Percentiles rank a stretch among this genome's conserved stretches.
phyloP scores from a whole-genome alignment of 1,284 basidiomycete species.

The Boletus semigastroideus region DNA sequence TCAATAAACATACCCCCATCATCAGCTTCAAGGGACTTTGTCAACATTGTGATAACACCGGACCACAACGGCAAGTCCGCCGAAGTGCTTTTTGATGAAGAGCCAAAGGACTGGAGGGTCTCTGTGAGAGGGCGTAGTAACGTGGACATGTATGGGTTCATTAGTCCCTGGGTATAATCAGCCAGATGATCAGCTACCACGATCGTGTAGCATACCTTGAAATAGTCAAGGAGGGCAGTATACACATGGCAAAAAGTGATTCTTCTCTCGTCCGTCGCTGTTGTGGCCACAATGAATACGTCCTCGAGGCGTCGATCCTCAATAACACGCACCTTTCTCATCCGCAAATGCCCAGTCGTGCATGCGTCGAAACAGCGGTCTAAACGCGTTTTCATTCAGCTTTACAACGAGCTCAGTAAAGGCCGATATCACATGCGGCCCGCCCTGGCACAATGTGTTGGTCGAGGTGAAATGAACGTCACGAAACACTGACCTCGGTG shows the following conservation, averaged over 20 bases:
- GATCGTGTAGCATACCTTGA: conserved; percentile 60
- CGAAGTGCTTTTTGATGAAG: conserved; percentile 2
- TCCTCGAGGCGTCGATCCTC: neutral
- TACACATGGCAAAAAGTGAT: conserved; percentile 76
- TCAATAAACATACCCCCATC: conserved; percentile 64
- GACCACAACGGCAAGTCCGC: conserved; percentile 58
- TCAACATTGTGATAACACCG: conserved; percentile 61
- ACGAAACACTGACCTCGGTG: conserved; percentile 34
- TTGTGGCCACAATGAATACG: neutral
- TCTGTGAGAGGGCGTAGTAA: conserved; percentile 71
- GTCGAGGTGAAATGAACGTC: no score
- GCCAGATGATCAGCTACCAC: neutral
- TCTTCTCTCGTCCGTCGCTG: conserved; percentile 47
- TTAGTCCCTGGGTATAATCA: conserved; percentile 57
- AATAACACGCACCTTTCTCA: conserved; percentile 44
- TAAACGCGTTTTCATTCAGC: conserved; percentile 91
- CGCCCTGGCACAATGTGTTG: conserved; percentile 40
- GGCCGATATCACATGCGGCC: conserved; percentile 59
- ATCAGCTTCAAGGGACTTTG: conserved; percentile 75
- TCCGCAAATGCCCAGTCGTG: conserved; percentile 93
- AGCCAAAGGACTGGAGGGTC: conserved; percentile 53
- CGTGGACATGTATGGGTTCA: conserved; percentile 88
- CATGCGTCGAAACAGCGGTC: conserved; percentile 86
- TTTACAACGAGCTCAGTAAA: conserved; percentile 92
- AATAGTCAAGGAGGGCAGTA: conserved; percentile 73